Base-by-base conservation (phyloP, 768 basidiomycete genomes). In the Lentinus brumalis region DNA sequence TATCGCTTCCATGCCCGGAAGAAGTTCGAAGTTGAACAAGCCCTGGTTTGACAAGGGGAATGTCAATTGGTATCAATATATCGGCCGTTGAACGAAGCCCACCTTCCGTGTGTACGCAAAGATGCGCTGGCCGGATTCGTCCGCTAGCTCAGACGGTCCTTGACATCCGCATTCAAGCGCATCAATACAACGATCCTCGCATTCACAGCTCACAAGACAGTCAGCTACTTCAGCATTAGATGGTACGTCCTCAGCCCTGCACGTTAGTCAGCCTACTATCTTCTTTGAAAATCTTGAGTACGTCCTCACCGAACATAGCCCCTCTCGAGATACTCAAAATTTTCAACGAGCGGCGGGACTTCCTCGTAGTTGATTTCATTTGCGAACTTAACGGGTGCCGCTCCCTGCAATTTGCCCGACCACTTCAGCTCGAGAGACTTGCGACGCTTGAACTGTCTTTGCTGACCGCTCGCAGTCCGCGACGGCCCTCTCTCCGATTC, bases 301-400 rank as follows among this genome's bases (percentile, higher is more conserved):
- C 21, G 21, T 26, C 21, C 84, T 50, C 66, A 81, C 82, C 79
- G 81, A 12, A 72, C 56, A 53, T 87, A 88, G 10, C 76, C 74
- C 40, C 70, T 73, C 66, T 89, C 87, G 12, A 85, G 61, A 66
- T 87, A 89, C 56, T 59, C 56, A 54, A 89, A 88, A 15, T 67
- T 67, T 0, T 71, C 61, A 5, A 75, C 68, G n/a, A 83, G 66
- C 3, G 64, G 70, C 0, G 86, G 86, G 4, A 81, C 65, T 11
- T 77, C 73, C 40, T 71, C 74, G 32, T 67, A 71, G 59, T 68
- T 71, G n/a, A 80, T 67, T 16, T 70, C 62, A 35, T 72, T 70
- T 15, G 72, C 73, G 58, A 80, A 73, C 15, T 66, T 70, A 29
- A 80, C 63, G 5, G 63, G 54, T 15, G 74, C 73, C 7, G 79